Conservation (phyloP, 2,329 filamentous ascomycete species). For the Hortaea werneckii region DNA sequence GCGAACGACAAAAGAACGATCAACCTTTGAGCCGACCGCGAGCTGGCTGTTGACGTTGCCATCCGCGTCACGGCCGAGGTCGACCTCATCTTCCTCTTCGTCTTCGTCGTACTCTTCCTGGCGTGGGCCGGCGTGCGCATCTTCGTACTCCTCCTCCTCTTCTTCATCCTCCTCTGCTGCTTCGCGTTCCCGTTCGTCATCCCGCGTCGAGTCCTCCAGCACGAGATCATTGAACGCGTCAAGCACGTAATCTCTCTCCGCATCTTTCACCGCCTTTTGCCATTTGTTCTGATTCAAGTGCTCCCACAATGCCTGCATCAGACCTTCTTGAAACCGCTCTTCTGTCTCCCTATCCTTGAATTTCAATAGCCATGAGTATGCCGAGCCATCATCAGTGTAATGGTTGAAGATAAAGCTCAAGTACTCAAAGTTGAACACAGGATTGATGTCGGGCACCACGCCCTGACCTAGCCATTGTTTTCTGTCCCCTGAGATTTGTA, state of each 20-base stretch:
- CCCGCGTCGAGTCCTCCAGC: constrained; percentile 66
- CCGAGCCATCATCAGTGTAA: constrained; percentile 76
- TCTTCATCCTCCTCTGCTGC: constrained; percentile 45
- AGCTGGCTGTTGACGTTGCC: constrained; percentile 86
- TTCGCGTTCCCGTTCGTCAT: constrained; percentile 44
- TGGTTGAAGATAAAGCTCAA: constrained; percentile 99
- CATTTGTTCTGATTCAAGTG: constrained; percentile 90
- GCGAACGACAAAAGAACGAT: constrained; percentile 91
- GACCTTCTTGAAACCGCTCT: constrained; percentile 81
- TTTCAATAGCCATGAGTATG: constrained; percentile 88
- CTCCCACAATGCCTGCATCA: constrained; percentile 96
- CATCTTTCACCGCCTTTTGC: constrained; percentile 73
- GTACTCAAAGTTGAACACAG: constrained; percentile 97
- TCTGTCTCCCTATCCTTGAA: constrained; percentile 76
- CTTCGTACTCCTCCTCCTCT: constrained; percentile 48
- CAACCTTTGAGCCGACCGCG: constrained; percentile 93
- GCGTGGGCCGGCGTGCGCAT: constrained; percentile 54
- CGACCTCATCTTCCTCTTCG: constrained; percentile 68
- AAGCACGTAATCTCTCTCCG: constrained; percentile 86
- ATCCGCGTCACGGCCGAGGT: constrained; percentile 56
- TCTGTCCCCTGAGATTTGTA: constrained; percentile 68
- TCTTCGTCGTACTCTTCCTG: constrained; percentile 67
- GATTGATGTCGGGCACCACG: constrained; percentile 84
- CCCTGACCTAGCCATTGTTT: constrained; percentile 80
- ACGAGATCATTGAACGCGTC: constrained; percentile 91